Percentiles rank a stretch among this genome's conserved stretches.
phyloP scores from a whole-genome alignment of 2,329 filamentous ascomycete species.

The Penicillium oxalicum region DNA sequence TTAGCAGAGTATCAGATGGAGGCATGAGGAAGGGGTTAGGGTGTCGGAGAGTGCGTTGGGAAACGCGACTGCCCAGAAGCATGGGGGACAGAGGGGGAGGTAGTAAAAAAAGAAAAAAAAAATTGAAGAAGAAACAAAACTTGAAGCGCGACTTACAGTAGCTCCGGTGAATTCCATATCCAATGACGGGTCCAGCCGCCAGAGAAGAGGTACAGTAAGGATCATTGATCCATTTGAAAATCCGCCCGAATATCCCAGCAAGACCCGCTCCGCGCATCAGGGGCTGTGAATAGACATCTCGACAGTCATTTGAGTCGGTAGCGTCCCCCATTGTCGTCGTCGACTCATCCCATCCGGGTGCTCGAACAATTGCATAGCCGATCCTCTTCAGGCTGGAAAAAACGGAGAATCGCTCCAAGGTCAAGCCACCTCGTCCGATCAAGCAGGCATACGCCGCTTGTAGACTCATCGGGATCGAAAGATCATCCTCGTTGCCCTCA shows the following conservation, averaged over 20 bases:
- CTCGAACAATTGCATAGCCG: constrained; percentile 75
- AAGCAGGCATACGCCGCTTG: constrained; percentile 85
- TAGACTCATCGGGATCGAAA: constrained; percentile 77
- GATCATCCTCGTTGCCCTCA: constrained; percentile 33
- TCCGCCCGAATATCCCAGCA: constrained; percentile 26
- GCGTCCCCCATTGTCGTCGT: constrained; percentile 18
- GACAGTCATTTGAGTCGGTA: constrained; percentile 1
- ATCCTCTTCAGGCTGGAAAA: constrained; percentile 76
- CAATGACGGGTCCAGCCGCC: constrained; percentile 46
- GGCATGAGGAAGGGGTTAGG: no score
- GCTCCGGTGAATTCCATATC: constrained; percentile 49
- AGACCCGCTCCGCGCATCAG: constrained; percentile 20
- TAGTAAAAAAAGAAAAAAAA: no score
- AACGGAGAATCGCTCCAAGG: constrained; percentile 78
- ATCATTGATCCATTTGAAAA: constrained; percentile 33
- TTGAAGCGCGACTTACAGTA: constrained; percentile 38
- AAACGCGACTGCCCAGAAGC: no score
- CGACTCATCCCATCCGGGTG: constrained; percentile 49
- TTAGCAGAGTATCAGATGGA: no score
- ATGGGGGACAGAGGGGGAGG: no score
- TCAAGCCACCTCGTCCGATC: constrained; percentile 60
- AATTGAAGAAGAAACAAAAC: background rate
- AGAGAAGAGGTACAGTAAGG: constrained; percentile 21
- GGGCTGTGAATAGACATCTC: constrained; percentile 2
- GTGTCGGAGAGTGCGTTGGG: background rate